phyloP scores from a whole-genome alignment of 257 asterid species.

The Salvia splendens region DNA sequence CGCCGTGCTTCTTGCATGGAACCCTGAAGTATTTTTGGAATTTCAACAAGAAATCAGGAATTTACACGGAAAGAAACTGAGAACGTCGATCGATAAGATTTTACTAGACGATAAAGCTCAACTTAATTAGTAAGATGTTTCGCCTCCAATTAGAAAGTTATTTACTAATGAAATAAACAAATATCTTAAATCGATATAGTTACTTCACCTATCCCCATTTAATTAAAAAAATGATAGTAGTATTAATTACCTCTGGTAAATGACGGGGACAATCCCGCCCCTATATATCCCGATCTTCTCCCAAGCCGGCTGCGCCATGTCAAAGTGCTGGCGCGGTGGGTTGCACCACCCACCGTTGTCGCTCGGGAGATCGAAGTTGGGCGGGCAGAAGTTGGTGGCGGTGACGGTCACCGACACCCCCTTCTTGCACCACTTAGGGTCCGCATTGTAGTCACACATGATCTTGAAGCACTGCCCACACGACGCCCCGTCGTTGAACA shows the following conservation, averaged over 20 bases:
- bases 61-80: no score
- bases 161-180: no score
- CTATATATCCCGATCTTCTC: conserved; percentile 57
- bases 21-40: conserved; percentile 43
- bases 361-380: conserved; percentile 57
- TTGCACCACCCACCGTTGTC: conserved; percentile 76
- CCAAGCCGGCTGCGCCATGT: conserved; percentile 79
- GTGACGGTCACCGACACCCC: conserved; percentile 57
- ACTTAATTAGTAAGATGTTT: no score
- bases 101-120: no score
- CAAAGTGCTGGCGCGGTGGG: conserved; percentile 67
- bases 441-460: conserved; percentile 51
- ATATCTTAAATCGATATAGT: no score
- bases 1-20: conserved; percentile 78
- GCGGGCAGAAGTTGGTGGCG: conserved; percentile 66
- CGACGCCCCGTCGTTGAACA: conserved; percentile 58
- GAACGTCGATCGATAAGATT: no score
- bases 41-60: no score
- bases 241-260: conserved; percentile 60
- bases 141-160: no score
- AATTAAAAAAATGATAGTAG: no score
- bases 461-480: conserved; percentile 66
- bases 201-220: no score
- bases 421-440: conserved; percentile 55
- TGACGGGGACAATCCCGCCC: conserved; percentile 65